Percentiles rank a stretch among this genome's conserved stretches.
These are phyloP conservation scores for Pleurostoma richardsiae DNA, from an alignment of 2,329 filamentous ascomycete genomes.

Conservation along the genomic window DNA sequence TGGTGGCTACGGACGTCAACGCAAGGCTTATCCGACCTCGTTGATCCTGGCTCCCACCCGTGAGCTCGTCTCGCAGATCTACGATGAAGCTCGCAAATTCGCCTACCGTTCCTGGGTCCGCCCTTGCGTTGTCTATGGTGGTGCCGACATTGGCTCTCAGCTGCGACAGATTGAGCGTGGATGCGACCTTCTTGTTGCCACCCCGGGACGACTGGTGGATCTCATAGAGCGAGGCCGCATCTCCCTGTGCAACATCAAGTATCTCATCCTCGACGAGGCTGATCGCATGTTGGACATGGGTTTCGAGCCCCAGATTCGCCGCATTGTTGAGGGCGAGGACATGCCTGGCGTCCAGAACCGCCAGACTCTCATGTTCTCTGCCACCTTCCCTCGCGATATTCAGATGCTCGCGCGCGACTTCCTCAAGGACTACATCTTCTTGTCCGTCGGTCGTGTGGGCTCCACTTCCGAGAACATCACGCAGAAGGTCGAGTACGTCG, in stretches of 20 bases:
- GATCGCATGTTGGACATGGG: slow-evolving; percentile 99
- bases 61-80: slow-evolving; percentile 98
- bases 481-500: slow-evolving; percentile 94
- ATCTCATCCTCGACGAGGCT: slow-evolving; percentile 96
- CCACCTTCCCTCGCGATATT: slow-evolving; percentile 97
- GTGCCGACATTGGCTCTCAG: slow-evolving; percentile 97
- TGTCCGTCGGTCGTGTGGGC: slow-evolving; percentile 96
- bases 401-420: slow-evolving; percentile 99
- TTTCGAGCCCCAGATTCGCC: slow-evolving; percentile 99
- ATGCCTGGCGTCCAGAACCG: slow-evolving; percentile 82
- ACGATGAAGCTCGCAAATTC: slow-evolving; percentile 95
- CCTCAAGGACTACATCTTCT: slow-evolving; percentile 98
- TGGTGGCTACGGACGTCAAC: slow-evolving; percentile 80
- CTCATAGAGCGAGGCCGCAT: slow-evolving; percentile 98
- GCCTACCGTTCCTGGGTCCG: slow-evolving; percentile 98
- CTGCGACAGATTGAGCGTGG: slow-evolving; percentile 96
- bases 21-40: slow-evolving; percentile 96
- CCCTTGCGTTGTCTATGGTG: slow-evolving; percentile 97
- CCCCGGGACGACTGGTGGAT: slow-evolving; percentile 94
- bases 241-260: slow-evolving; percentile 97
- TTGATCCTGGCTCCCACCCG: slow-evolving; percentile 94
- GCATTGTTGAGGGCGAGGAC: slow-evolving; percentile 96
- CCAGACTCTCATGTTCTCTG: slow-evolving; percentile 99
- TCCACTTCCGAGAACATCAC: slow-evolving; percentile 99
- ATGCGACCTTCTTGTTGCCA: slow-evolving; percentile 94